Conservation (phyloP, 2,329 filamentous ascomycete species). For the Aureobasidium leucospermi region DNA sequence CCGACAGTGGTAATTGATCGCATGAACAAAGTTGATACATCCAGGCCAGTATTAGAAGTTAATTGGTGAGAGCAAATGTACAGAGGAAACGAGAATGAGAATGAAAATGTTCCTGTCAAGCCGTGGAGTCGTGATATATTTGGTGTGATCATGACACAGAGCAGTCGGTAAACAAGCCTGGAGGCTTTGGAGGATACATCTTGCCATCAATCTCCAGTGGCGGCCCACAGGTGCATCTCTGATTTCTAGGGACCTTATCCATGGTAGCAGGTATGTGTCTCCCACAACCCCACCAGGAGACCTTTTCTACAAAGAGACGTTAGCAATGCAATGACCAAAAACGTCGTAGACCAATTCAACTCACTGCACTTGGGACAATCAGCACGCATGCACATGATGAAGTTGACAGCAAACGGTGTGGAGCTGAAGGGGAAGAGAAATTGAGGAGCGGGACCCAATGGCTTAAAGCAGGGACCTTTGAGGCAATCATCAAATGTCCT, state of each 20-base stretch:
- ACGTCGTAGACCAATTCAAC: background rate
- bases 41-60: background rate
- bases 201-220: slow-evolving; percentile 51
- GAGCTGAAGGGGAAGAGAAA: background rate
- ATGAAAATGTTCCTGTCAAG: background rate
- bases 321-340: background rate
- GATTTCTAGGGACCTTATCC: slow-evolving; percentile 45
- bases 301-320: background rate
- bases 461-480: slow-evolving; percentile 5
- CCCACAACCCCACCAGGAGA: slow-evolving; percentile 10
- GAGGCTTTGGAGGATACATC: slow-evolving; percentile 49
- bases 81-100: background rate
- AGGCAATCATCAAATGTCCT: background rate
- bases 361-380: slow-evolving; percentile 34
- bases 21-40: background rate
- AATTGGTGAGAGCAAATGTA: background rate
- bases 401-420: background rate
- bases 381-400: slow-evolving; percentile 24
- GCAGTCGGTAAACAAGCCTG: slow-evolving; percentile 7
- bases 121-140: background rate
- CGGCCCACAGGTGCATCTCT: slow-evolving; percentile 57
- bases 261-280: slow-evolving; percentile 54
- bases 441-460: background rate
- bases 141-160: background rate
- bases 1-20: background rate